A percentile compares a stretch with the other conserved stretches of the same genome.
These are phyloP conservation scores for Geosmithia morbida DNA, from an alignment of 2,329 filamentous ascomycete genomes.

Conservation along the genomic window DNA sequence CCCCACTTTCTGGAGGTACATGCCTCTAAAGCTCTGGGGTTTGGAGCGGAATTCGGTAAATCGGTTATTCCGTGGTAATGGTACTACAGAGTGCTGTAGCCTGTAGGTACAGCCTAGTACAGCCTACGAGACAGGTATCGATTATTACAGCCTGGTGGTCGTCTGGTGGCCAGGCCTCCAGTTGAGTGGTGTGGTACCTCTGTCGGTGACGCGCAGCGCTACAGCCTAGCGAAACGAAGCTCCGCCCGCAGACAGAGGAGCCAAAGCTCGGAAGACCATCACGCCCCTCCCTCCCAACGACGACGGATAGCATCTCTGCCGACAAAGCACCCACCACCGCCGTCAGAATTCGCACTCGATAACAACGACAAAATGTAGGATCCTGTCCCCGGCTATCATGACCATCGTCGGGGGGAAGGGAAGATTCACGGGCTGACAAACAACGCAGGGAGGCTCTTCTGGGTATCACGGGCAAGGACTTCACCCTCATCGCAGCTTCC, in stretches of 20 bases:
- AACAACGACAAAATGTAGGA: slow-evolving; percentile 3
- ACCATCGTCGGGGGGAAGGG: neutral
- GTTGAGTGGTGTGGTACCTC: neutral
- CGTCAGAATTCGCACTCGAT: slow-evolving; percentile 1
- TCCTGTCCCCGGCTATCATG: neutral
- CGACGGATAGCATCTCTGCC: neutral
- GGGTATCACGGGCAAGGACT: slow-evolving; percentile 98
- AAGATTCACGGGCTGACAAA: neutral
- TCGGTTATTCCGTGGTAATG: slow-evolving; percentile 1
- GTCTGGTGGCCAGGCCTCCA: slow-evolving; percentile 3
- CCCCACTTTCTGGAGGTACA: neutral
- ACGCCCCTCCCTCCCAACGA: neutral
- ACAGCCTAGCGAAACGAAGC: slow-evolving; percentile 14
- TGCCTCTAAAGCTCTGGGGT: neutral
- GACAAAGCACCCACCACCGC: neutral
- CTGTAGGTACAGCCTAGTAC: no score
- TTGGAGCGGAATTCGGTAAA: neutral
- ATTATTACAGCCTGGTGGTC: slow-evolving; percentile 4
- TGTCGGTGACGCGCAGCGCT: slow-evolving; percentile 18
- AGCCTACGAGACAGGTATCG: no score
- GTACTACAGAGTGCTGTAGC: no score
- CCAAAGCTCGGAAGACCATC: neutral
- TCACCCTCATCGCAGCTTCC: slow-evolving; percentile 91
- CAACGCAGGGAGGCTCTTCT: slow-evolving; percentile 79
- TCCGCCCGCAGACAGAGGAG: no score